A percentile compares a stretch with the other conserved stretches of the same genome.
Evolutionary conservation across 2,329 filamentous ascomycete genomes (phyloP).

Genomic region (Triangularia verruculosa): DNA sequence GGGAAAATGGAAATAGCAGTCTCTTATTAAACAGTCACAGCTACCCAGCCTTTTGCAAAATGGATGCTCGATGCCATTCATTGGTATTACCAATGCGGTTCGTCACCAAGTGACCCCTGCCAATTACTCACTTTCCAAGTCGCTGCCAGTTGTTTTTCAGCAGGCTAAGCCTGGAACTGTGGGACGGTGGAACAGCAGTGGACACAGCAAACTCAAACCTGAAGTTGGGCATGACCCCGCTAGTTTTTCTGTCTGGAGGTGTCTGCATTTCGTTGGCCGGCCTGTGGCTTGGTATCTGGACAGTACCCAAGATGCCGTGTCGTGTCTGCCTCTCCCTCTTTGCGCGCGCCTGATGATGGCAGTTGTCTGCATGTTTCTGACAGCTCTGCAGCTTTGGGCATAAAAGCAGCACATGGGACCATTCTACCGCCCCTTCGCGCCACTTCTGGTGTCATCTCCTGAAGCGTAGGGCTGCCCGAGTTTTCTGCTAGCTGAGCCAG

Average conservation of each 20-base stretch:
- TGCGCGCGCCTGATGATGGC: not conserved
- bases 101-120: constrained; percentile 6
- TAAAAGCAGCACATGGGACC: constrained; percentile 34
- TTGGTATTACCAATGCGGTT: constrained; percentile 9
- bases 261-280: not conserved
- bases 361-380: not conserved
- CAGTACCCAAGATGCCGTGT: not conserved
- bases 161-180: not conserved
- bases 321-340: not conserved
- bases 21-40: not conserved
- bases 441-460: constrained; percentile 18
- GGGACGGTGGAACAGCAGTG: not conserved
- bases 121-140: not conserved
- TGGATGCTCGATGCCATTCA: not conserved
- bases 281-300: not conserved
- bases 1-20: not conserved
- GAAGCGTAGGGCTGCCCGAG: not conserved
- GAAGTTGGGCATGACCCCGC: not conserved
- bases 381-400: not conserved
- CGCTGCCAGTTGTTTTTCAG: not conserved
- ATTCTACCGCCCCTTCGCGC: constrained; percentile 11
- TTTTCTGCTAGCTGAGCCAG: not conserved
- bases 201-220: not conserved
- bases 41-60: not conserved
- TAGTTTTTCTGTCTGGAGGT: not conserved